Conservation (phyloP, 805 yeast species). For the Maudiozyma serrabonitensis region DNA sequence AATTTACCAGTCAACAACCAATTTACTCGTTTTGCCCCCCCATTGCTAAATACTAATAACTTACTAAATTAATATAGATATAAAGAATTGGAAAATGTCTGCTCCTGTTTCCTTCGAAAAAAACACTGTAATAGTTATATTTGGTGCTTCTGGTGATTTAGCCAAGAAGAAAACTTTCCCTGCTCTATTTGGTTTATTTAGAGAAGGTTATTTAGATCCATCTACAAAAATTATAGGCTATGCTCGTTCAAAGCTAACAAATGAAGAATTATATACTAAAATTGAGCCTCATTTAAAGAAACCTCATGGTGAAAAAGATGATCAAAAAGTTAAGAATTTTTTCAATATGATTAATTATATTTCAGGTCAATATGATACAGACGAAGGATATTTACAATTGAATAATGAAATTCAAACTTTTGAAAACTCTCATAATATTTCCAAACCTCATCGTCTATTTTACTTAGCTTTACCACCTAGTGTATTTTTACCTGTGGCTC, state of each 20-base stretch:
- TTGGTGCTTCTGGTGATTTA: constrained; percentile 92
- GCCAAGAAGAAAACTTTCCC: constrained; percentile 94
- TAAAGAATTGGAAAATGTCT: background rate
- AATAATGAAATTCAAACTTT: constrained; percentile 45
- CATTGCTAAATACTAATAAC: too few species aligned
- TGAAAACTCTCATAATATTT: constrained; percentile 41
- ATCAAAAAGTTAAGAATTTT: constrained; percentile 48
- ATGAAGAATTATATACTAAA: constrained; percentile 58
- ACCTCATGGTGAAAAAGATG: constrained; percentile 35
- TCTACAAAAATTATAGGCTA: constrained; percentile 75
- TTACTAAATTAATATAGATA: too few species aligned
- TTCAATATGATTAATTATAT: constrained; percentile 56
- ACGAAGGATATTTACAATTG: constrained; percentile 60
- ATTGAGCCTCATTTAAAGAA: constrained; percentile 53
- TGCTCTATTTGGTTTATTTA: constrained; percentile 63
- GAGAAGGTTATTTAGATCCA: constrained; percentile 67
- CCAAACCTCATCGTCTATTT: constrained; percentile 66
- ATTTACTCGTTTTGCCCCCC: too few species aligned
- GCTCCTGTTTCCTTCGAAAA: constrained; percentile 42
- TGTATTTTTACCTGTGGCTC: constrained; percentile 72
- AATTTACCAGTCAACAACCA: too few species aligned
- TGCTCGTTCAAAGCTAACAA: constrained; percentile 71
- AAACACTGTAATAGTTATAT: constrained; percentile 64
- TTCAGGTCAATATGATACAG: constrained; percentile 68
- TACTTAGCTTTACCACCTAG: constrained; percentile 94